phyloP scores from a whole-genome alignment of 495 filamentous ascomycete species.

The Aspergillus sparsus region DNA sequence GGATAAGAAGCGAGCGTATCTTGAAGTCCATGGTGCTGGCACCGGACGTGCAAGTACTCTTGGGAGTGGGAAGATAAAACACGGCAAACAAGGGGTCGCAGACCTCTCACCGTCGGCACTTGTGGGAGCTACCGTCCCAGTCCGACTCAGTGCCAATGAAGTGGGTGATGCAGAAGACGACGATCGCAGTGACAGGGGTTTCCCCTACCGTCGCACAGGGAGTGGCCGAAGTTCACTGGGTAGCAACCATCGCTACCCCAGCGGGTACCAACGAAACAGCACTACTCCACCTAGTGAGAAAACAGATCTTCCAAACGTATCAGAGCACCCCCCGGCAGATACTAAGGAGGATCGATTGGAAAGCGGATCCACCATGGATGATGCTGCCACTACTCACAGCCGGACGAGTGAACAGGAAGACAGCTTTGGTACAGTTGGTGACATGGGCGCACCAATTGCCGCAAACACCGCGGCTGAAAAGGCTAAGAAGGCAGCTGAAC shows the following conservation, averaged over 20 bases:
- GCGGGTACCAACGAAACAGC: conserved; percentile 54
- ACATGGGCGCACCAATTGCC: conserved; percentile 50
- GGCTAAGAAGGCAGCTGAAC: conserved; percentile 70
- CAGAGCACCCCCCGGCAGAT: conserved; percentile 54
- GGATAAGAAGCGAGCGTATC: conserved; percentile 80
- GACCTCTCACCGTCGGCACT: conserved; percentile 75
- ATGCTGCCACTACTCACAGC: conserved; percentile 41
- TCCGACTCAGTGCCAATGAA: conserved; percentile 90
- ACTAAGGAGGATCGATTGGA: conserved; percentile 39
- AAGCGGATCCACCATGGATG: conserved; percentile 48
- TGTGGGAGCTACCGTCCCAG: conserved; percentile 76
- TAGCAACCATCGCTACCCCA: conserved; percentile 62
- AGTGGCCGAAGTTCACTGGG: conserved; percentile 78
- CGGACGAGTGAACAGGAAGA: conserved; percentile 54
- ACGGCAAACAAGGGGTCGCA: conserved; percentile 68
- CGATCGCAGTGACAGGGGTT: conserved; percentile 50
- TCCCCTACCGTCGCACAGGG: conserved; percentile 71
- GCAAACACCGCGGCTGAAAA: conserved; percentile 57
- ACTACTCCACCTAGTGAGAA: conserved; percentile 64
- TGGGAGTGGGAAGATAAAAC: conserved; percentile 76
- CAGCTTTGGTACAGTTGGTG: conserved; percentile 55
- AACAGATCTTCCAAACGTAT: conserved; percentile 49
- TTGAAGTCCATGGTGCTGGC: conserved; percentile 69
- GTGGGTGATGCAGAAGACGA: conserved; percentile 86
- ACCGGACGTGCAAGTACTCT: conserved; percentile 57